Conservation (phyloP, 2,329 filamentous ascomycete genomes). For the Didymella pinodella region DNA sequence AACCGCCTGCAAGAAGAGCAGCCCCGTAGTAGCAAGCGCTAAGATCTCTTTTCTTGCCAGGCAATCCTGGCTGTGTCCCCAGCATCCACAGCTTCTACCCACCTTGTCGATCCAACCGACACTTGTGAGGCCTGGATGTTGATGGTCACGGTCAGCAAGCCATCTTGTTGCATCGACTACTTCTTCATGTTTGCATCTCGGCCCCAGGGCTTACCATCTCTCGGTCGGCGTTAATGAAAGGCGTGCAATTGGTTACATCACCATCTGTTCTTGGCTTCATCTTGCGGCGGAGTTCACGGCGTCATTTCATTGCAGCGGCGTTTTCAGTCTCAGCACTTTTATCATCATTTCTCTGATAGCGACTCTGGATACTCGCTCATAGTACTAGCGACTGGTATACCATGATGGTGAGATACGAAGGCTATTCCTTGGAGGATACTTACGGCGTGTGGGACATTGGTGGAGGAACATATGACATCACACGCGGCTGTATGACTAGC, state of each 20-base stretch:
- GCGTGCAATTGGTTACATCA: constrained; percentile 41
- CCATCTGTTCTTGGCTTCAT: constrained; percentile 34
- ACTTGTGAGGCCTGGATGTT: neutral
- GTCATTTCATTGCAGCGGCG: constrained; percentile 39
- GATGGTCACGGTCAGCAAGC: constrained; percentile 17
- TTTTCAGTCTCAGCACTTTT: constrained; percentile 36
- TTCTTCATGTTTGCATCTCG: constrained; percentile 49
- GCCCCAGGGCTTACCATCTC: constrained; percentile 33
- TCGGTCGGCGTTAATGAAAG: constrained; percentile 49
- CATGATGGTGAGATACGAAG: constrained; percentile 39
- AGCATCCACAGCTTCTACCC: constrained; percentile 22
- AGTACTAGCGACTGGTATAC: constrained; percentile 45
- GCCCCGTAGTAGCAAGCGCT: constrained; percentile 36
- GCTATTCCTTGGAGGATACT: constrained; percentile 39
- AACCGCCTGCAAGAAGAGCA: constrained; percentile 42
- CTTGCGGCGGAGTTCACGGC: constrained; percentile 39
- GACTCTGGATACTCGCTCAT: constrained; percentile 49
- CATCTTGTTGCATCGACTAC: constrained; percentile 19
- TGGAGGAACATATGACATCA: constrained; percentile 20
- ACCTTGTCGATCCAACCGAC: constrained; percentile 6
- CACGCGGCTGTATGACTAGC: constrained; percentile 39
- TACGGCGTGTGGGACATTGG: constrained; percentile 23
- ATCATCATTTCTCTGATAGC: constrained; percentile 48
- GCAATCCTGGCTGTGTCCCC: constrained; percentile 25
- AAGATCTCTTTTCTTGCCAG: constrained; percentile 31